phyloP scores from a whole-genome alignment of 129 eudicot genomes.

The Scalesia atractyloides region DNA sequence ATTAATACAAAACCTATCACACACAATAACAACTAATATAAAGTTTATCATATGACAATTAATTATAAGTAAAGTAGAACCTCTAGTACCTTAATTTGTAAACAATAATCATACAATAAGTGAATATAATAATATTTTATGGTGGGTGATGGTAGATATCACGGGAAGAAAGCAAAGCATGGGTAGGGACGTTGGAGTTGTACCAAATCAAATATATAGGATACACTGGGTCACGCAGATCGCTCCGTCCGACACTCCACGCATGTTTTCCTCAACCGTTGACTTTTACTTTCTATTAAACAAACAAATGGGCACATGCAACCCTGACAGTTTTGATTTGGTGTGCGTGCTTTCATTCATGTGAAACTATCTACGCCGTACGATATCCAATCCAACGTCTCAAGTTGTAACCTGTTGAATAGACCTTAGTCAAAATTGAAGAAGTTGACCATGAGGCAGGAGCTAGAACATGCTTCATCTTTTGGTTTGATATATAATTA shows the following conservation, averaged over 20 bases:
- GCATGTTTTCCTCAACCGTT: constrained; percentile 27
- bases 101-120: background rate
- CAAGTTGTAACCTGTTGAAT: background rate
- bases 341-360: background rate
- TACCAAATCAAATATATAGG: background rate
- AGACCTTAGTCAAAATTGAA: background rate
- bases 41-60: background rate
- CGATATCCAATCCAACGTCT: background rate
- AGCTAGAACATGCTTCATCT: background rate
- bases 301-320: background rate
- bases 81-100: background rate
- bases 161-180: background rate
- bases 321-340: background rate
- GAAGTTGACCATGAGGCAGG: too few relatives aligned
- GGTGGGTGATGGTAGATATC: background rate
- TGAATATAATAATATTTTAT: background rate
- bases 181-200: constrained; percentile 2
- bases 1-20: background rate
- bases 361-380: background rate
- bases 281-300: constrained; percentile 14
- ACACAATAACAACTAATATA: background rate
- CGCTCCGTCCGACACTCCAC: constrained; percentile 30
- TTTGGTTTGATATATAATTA: background rate
- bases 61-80: background rate
- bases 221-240: constrained; percentile 27